These are phyloP conservation scores for Ustilago shanxiensis DNA, from an alignment of 1,284 basidiomycete genomes.

Conservation along the genomic window DNA sequence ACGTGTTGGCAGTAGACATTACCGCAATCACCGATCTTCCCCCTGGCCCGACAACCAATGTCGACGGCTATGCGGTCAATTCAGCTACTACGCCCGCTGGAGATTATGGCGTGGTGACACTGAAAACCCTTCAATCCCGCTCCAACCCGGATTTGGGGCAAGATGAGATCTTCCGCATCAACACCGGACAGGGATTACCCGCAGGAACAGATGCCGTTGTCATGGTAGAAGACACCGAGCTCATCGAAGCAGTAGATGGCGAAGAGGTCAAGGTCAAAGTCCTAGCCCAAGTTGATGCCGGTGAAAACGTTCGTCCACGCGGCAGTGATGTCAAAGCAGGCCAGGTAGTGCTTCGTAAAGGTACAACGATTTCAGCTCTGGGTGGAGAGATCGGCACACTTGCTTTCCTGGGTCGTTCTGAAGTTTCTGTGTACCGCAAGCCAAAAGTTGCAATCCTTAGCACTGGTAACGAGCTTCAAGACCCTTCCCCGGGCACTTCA, in stretches of 20 bases:
- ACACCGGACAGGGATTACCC: slow-evolving; percentile 76
- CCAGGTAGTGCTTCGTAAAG: slow-evolving; percentile 78
- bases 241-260: slow-evolving; percentile 74
- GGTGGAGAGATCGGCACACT: slow-evolving; percentile 90
- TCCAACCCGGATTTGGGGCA: neutral
- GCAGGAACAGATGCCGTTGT: slow-evolving; percentile 81
- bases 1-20: slow-evolving; percentile 82
- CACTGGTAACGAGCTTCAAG: slow-evolving; percentile 85
- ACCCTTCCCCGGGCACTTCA: slow-evolving; percentile 73
- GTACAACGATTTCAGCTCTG: slow-evolving; percentile 76
- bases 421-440: slow-evolving; percentile 79
- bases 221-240: slow-evolving; percentile 90
- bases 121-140: slow-evolving; percentile 53
- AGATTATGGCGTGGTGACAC: slow-evolving; percentile 79
- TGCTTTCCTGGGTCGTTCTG: slow-evolving; percentile 78
- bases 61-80: slow-evolving; percentile 85
- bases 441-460: slow-evolving; percentile 83
- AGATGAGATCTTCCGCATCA: slow-evolving; percentile 61
- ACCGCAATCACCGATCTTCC: slow-evolving; percentile 75
- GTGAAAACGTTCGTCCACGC: slow-evolving; percentile 80
- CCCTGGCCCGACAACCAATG: slow-evolving; percentile 77
- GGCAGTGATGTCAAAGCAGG: slow-evolving; percentile 81
- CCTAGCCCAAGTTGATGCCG: slow-evolving; percentile 76
- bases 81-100: slow-evolving; percentile 72
- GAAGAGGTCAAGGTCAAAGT: slow-evolving; percentile 81